A percentile compares a stretch with the other conserved stretches of the same genome.
These are phyloP conservation scores for Clavispora asparagi DNA, from an alignment of 805 yeast genomes.

Conservation along the genomic window DNA sequence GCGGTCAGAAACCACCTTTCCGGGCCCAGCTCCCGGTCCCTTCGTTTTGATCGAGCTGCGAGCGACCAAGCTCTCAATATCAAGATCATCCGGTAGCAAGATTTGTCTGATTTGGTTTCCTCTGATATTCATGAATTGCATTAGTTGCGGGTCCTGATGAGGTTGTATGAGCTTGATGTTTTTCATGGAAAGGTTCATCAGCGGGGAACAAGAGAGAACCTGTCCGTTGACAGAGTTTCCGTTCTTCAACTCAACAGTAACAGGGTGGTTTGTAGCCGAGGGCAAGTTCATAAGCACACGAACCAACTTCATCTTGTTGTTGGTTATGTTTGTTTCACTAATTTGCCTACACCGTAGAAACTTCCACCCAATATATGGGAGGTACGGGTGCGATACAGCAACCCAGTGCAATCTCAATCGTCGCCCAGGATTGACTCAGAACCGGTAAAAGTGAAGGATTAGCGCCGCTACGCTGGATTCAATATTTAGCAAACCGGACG, in stretches of 20 bases:
- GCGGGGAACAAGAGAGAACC: constrained; percentile 77
- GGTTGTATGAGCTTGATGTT: constrained; percentile 75
- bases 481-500: no score
- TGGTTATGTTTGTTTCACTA: neutral
- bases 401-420: neutral
- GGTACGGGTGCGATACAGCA: neutral
- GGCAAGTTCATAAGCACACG: constrained; percentile 77
- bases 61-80: constrained; percentile 58
- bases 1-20: constrained; percentile 13
- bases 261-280: constrained; percentile 64
- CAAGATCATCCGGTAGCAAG: constrained; percentile 78
- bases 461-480: no score
- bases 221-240: constrained; percentile 87
- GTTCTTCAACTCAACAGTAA: constrained; percentile 86
- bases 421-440: no score
- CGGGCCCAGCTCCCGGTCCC: constrained; percentile 43
- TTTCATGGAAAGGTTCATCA: constrained; percentile 81
- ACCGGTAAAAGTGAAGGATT: no score
- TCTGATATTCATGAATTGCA: constrained; percentile 79
- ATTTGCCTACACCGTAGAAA: neutral
- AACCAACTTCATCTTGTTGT: constrained; percentile 55
- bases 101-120: constrained; percentile 87
- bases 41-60: constrained; percentile 42
- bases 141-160: constrained; percentile 59
- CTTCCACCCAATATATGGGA: neutral